Conservation (phyloP, 2,329 filamentous ascomycete genomes). For the Fusarium metavorans region DNA sequence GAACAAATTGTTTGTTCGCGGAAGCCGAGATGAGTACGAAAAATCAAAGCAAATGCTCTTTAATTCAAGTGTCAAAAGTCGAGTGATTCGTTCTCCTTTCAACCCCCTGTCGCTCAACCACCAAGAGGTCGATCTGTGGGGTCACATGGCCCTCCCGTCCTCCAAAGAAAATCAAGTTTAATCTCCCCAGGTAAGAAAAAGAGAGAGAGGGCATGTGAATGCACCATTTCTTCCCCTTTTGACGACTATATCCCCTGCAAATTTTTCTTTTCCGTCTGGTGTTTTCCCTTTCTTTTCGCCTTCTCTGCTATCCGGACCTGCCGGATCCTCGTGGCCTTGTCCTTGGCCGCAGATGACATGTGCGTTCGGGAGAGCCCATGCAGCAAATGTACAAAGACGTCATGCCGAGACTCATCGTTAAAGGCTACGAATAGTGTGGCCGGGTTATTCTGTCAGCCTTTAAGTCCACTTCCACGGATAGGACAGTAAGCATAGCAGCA, state of each 20-base stretch:
- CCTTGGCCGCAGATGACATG: background rate
- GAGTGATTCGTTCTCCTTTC: background rate
- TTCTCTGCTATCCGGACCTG: background rate
- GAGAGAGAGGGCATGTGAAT: background rate
- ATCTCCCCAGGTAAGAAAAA: background rate
- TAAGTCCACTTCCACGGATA: background rate
- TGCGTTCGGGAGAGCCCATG: background rate
- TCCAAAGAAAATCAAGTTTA: conserved; percentile 10
- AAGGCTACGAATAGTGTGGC: background rate
- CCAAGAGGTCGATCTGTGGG: background rate
- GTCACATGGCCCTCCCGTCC: background rate
- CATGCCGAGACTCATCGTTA: conserved; percentile 1
- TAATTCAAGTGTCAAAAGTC: background rate
- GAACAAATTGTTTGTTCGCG: background rate
- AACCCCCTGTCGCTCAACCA: background rate
- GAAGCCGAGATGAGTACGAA: background rate
- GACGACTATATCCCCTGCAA: background rate
- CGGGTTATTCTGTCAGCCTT: background rate
- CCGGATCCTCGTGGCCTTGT: background rate
- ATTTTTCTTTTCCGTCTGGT: background rate
- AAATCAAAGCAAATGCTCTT: background rate
- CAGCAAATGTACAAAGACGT: conserved; percentile 2
- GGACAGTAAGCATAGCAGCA: background rate
- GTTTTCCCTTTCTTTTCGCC: background rate
- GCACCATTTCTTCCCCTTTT: background rate